phyloP scores from a whole-genome alignment of 2,329 filamentous ascomycete genomes.

The Colletotrichum sp. region DNA sequence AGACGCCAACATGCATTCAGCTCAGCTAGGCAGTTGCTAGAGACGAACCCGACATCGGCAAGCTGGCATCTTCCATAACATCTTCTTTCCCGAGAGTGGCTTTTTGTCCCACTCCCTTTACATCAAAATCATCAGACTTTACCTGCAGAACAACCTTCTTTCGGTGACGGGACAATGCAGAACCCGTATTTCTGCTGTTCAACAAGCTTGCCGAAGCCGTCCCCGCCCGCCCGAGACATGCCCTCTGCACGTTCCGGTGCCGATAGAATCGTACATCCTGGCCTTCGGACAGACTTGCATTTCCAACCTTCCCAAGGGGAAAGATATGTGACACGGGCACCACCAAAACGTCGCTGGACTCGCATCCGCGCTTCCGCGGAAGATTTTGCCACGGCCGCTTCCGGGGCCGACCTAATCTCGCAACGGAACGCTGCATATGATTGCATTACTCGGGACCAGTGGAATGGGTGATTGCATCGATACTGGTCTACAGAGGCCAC shows the following conservation, averaged over 20 bases:
- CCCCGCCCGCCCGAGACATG: neutral
- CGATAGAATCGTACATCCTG: too few species aligned
- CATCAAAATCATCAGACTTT: neutral
- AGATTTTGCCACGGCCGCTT: neutral
- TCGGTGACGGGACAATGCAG: neutral
- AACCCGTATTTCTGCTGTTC: neutral
- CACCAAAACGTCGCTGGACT: neutral
- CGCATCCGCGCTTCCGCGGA: neutral
- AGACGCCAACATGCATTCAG: neutral
- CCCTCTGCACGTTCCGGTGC: neutral
- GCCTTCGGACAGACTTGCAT: neutral
- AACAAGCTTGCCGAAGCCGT: neutral
- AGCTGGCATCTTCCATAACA: neutral
- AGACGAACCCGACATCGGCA: neutral
- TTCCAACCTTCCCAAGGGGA: neutral
- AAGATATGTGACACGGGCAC: neutral
- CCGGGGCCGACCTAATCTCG: neutral
- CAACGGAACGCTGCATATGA: neutral
- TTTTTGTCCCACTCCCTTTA: neutral
- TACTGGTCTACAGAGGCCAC: neutral
- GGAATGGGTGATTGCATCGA: slow-evolving; percentile 2
- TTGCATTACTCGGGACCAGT: neutral
- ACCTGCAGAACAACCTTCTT: neutral
- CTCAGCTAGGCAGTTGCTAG: neutral
- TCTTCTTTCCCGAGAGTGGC: neutral